Evolutionary conservation across 257 asterid genomes (phyloP).

Genomic region (Anisodus tanguticus): DNA sequence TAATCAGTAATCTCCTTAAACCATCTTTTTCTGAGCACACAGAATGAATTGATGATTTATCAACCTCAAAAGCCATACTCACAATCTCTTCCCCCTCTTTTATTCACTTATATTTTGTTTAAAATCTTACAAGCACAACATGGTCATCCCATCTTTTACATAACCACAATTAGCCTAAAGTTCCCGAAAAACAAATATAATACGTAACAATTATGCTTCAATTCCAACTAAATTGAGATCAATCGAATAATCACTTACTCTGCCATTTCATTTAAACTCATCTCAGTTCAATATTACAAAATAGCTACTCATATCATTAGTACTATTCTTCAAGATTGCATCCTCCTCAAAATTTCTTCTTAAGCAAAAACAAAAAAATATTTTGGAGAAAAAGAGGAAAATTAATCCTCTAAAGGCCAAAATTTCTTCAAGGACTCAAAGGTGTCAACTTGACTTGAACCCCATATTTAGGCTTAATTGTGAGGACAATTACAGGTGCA

Average conservation of each 20-base stretch:
- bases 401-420: not conserved
- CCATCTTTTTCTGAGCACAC: not conserved
- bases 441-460: constrained; percentile 75
- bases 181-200: not conserved
- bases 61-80: constrained; percentile 20
- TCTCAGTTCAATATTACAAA: not conserved
- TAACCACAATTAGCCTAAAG: not conserved
- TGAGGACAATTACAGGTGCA: constrained; percentile 78
- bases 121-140: not conserved
- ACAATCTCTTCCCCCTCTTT: not conserved
- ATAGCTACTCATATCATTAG: not conserved
- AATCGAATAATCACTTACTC: not conserved
- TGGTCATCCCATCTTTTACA: not conserved
- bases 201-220: not conserved
- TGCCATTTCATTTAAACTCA: not conserved
- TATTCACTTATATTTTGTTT: not conserved
- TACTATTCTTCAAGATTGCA: not conserved
- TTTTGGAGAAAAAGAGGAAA: not conserved
- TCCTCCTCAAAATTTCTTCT: constrained; percentile 11
- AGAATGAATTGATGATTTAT: not conserved
- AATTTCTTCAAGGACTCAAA: constrained; percentile 34
- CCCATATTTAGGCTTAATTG: constrained; percentile 88
- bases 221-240: not conserved
- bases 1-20: not conserved
- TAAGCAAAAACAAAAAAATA: not conserved